Percentiles rank a stretch among this genome's conserved stretches.
Evolutionary conservation across 768 basidiomycete species (phyloP).

Genomic region (Lyophyllum decastes): DNA sequence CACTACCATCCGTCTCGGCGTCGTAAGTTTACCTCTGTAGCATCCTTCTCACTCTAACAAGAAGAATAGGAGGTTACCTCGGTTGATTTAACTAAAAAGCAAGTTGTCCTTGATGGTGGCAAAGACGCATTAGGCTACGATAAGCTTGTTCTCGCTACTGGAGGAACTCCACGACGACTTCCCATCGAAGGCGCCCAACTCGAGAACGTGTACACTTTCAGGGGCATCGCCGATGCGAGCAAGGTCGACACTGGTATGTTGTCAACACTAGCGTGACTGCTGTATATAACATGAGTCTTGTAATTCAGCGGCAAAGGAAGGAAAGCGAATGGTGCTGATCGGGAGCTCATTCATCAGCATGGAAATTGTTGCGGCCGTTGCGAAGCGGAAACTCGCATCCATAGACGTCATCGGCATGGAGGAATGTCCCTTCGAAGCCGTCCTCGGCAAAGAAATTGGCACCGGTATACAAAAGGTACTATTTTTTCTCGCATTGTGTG

Average conservation of each 20-base stretch:
- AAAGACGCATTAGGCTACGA: slow-evolving; percentile 70
- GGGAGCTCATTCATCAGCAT: slow-evolving; percentile 92
- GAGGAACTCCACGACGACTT: slow-evolving; percentile 70
- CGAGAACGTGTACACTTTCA: slow-evolving; percentile 76
- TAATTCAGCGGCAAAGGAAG: slow-evolving; percentile 60
- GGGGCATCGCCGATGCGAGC: slow-evolving; percentile 70
- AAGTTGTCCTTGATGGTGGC: slow-evolving; percentile 59
- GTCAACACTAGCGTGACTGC: not conserved
- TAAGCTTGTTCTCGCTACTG: slow-evolving; percentile 78
- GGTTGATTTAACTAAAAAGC: slow-evolving; percentile 62
- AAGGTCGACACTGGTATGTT: slow-evolving; percentile 65
- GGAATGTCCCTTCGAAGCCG: slow-evolving; percentile 74
- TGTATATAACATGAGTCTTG: not conserved
- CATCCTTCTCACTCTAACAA: slow-evolving; percentile 2
- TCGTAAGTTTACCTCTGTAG: slow-evolving; percentile 36
- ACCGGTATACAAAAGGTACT: slow-evolving; percentile 71
- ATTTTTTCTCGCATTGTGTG: not conserved
- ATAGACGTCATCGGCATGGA: slow-evolving; percentile 87
- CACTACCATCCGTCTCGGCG: slow-evolving; percentile 62
- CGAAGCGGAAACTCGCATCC: slow-evolving; percentile 74
- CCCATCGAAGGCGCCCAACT: slow-evolving; percentile 77
- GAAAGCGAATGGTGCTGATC: slow-evolving; percentile 77
- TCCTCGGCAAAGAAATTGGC: slow-evolving; percentile 82
- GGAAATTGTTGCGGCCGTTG: slow-evolving; percentile 81
- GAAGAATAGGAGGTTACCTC: slow-evolving; percentile 61